These are phyloP conservation scores for Penicillium sp. DNA, from an alignment of 2,329 filamentous ascomycete genomes.

Conservation along the genomic window DNA sequence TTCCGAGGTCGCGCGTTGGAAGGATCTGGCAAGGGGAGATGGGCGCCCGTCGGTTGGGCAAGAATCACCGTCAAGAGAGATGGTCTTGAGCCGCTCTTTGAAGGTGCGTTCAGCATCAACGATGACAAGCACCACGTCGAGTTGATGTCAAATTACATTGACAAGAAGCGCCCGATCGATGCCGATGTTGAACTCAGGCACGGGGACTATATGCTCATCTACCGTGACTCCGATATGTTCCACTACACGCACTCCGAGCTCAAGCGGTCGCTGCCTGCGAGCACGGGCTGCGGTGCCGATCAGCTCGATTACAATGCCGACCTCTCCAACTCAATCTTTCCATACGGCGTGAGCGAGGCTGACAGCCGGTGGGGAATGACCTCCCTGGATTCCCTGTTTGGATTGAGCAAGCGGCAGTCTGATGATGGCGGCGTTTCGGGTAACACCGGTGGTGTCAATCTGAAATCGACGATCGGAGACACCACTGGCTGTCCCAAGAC, in stretches of 20 bases:
- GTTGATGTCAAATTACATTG: constrained; percentile 70
- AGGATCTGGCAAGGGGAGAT: constrained; percentile 63
- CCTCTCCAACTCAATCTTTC: constrained; percentile 67
- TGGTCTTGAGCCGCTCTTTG: constrained; percentile 77
- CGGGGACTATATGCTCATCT: constrained; percentile 84
- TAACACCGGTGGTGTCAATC: constrained; percentile 77
- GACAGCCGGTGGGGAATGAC: constrained; percentile 60
- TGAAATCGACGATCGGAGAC: constrained; percentile 76
- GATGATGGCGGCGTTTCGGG: constrained; percentile 70
- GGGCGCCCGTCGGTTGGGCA: constrained; percentile 84
- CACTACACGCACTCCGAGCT: constrained; percentile 58
- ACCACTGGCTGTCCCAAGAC: constrained; percentile 83
- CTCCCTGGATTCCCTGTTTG: constrained; percentile 67
- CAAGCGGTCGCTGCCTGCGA: constrained; percentile 56
- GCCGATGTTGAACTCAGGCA: constrained; percentile 59
- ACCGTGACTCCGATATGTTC: constrained; percentile 83
- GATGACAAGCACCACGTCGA: constrained; percentile 87
- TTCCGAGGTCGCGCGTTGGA: constrained; percentile 80
- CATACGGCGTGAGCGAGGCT: constrained; percentile 54
- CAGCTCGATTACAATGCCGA: constrained; percentile 76
- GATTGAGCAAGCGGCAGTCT: constrained; percentile 62
- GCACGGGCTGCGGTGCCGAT: constrained; percentile 70
- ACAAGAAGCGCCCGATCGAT: constrained; percentile 71
- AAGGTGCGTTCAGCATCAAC: constrained; percentile 81
- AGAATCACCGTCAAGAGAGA: constrained; percentile 76